These are phyloP conservation scores for Omphalotus olearius DNA, from an alignment of 1,284 basidiomycete species.

Conservation along the genomic window DNA sequence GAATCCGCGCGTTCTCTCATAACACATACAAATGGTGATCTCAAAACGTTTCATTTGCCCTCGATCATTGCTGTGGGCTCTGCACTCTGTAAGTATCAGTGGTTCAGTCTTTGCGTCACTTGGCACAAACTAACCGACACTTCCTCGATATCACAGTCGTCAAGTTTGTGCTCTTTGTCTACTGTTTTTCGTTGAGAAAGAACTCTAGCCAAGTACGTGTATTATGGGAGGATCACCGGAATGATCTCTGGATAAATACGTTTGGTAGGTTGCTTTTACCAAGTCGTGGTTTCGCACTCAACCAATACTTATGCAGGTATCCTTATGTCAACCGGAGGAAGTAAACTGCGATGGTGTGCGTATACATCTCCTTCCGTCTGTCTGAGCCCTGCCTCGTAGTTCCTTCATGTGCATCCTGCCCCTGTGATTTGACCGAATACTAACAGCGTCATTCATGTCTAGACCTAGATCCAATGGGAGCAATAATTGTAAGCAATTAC, in stretches of 20 bases:
- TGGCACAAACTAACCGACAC: background rate
- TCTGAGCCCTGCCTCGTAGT: background rate
- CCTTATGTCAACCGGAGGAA: constrained; percentile 87
- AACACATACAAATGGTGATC: constrained; percentile 46
- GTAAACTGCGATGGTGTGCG: constrained; percentile 82
- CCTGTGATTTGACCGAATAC: background rate
- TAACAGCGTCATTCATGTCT: constrained; percentile 3
- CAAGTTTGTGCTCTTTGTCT: constrained; percentile 85
- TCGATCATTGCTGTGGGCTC: constrained; percentile 80
- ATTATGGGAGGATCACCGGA: constrained; percentile 94
- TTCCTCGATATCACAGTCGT: constrained; percentile 45
- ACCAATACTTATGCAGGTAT: constrained; percentile 53
- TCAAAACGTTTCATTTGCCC: constrained; percentile 74
- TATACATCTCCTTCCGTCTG: constrained; percentile 16
- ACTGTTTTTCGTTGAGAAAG: constrained; percentile 76
- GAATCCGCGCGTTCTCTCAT: constrained; percentile 75
- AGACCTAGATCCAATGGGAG: constrained; percentile 82
- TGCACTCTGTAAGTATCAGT: constrained; percentile 62
- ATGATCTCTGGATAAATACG: constrained; percentile 82
- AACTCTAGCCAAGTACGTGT: constrained; percentile 89
- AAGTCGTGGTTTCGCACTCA: constrained; percentile 2
- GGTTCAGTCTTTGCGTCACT: background rate
- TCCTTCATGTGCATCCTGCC: background rate
- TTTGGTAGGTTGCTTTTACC: constrained; percentile 46
- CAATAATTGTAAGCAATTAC: constrained; percentile 56